phyloP scores from a whole-genome alignment of 208 protist species.

The Trypanosoma conorhini region DNA sequence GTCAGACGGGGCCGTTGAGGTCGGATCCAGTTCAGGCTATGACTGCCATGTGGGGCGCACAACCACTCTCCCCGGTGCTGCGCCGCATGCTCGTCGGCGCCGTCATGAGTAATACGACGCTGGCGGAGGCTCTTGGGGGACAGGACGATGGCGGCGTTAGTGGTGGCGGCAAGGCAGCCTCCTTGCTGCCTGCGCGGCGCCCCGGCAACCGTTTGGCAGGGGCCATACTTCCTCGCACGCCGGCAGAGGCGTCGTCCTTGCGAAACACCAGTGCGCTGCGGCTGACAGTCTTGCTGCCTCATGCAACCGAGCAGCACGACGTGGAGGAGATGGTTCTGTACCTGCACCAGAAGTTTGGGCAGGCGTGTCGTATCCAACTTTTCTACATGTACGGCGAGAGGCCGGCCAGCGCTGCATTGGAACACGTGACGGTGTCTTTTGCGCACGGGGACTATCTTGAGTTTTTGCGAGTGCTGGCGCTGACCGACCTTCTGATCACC shows the following conservation, averaged over 20 bases:
- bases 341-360: constrained; percentile 24
- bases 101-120: background rate
- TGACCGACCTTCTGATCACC: constrained; percentile 26
- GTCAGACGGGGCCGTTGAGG: background rate
- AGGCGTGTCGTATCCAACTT: constrained; percentile 9
- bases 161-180: background rate
- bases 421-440: background rate
- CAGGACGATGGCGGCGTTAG: background rate
- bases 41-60: constrained; percentile 3
- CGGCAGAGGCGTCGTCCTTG: background rate
- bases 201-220: background rate
- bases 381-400: background rate
- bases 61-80: constrained; percentile 12
- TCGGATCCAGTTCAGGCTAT: background rate
- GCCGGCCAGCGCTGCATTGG: background rate
- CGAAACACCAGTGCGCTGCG: background rate
- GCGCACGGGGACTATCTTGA: constrained; percentile 1
- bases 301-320: background rate
- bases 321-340: constrained; percentile 4
- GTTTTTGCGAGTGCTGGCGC: background rate
- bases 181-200: background rate
- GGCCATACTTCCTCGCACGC: background rate
- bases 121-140: background rate
- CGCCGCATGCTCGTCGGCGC: background rate
- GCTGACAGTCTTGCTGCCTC: constrained; percentile 2